Base-by-base conservation (phyloP, 768 basidiomycete genomes). In the Basidioascus undulatus region DNA sequence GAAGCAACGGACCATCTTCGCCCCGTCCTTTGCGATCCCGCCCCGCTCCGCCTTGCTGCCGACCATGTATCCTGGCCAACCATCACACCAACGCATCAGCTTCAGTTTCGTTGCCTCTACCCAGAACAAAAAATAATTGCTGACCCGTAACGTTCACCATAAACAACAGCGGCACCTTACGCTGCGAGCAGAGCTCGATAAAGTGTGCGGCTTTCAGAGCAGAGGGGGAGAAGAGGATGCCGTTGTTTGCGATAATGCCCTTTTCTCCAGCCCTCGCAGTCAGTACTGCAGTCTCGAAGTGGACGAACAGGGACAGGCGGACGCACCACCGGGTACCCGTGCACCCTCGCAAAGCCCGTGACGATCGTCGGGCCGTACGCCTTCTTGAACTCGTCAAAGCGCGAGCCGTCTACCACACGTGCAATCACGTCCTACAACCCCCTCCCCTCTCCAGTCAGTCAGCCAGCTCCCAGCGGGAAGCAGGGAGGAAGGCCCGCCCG, bases 391-490 rank as follows among this genome's bases (percentile, higher is more conserved):
- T 94, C 86, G 45, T 82, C 67, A 54, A 94, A 87, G 34, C 70
- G 69, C 52, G 80, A 84, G 3, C 86, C 83, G 47, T 94, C 86
- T 8, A 86, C 83, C 31, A 87, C 62, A 21, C 86, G 73, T 21
- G 84, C 75, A 49, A 94, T 83, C 11, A 94, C 74, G 54, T 92
- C 86, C n/a, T n/a, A n/a, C n/a, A n/a, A n/a, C n/a, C n/a, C n/a
- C n/a, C n/a, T n/a, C n/a, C n/a, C n/a, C n/a, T n/a, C n/a, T n/a
- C n/a, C n/a, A n/a, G n/a, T n/a, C n/a, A n/a, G n/a, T n/a, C n/a
- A n/a, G n/a, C n/a, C n/a, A n/a, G n/a, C n/a, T n/a, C n/a, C n/a
- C n/a, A n/a, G n/a, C n/a, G n/a, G n/a, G n/a, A n/a, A n/a, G n/a
- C n/a, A n/a, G n/a, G n/a, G n/a, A n/a, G n/a, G n/a, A n/a, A n/a